Evolutionary conservation across 2,329 filamentous ascomycete species (phyloP).

Genomic region (Verticillium dahliae): DNA sequence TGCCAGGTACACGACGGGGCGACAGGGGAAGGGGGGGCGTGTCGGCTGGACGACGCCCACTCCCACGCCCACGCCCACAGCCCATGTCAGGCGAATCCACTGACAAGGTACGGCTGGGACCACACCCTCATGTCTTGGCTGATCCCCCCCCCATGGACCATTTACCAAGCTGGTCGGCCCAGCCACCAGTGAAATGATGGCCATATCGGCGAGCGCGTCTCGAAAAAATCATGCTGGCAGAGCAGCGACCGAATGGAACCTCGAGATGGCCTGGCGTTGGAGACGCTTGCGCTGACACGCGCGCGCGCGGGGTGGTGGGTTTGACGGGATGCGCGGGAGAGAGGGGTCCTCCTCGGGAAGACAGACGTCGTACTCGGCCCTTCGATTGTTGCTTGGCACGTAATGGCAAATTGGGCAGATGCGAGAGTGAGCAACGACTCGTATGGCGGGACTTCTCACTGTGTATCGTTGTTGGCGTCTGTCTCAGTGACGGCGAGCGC

Average conservation of each 20-base stretch:
- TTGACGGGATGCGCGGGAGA: not conserved
- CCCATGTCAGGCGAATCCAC: not conserved
- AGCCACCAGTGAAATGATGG: not conserved
- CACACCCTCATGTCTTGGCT: not conserved
- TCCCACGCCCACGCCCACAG: not conserved
- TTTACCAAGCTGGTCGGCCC: not conserved
- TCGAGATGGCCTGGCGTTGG: not conserved
- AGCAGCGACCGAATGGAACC: not conserved
- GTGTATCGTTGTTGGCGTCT: not conserved
- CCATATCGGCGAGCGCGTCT: not conserved
- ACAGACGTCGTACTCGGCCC: not conserved
- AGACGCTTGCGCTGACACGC: not conserved
- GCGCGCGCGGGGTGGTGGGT: not conserved
- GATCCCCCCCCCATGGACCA: not conserved
- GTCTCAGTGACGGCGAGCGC: not conserved
- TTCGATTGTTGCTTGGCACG: not conserved
- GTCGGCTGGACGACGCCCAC: not conserved
- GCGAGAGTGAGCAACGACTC: not conserved
- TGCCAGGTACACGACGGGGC: not conserved
- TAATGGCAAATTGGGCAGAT: not conserved
- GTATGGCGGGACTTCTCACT: not conserved
- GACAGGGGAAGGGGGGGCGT: not conserved
- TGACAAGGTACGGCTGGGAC: not conserved
- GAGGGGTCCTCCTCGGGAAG: not conserved
- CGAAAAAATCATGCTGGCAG: not conserved